Evolutionary conservation across 176 grass and related monocot species (phyloP).

Genomic region (sorghum (Sorghum bicolor)): Sorghum_bicolor_NCBIv3 NC_012870.2:73832501-73833000

Average conservation of each 20-base stretch:
- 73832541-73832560: background rate
- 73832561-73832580: constrained; percentile 20
- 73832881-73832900: no score
- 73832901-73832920: no score
- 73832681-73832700: background rate
- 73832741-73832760: constrained; percentile 3
- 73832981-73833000: no score
- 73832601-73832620: background rate
- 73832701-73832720: background rate
- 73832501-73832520: background rate
- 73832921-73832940: no score
- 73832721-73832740: background rate
- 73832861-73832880: no score
- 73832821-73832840: no score
- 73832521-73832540: background rate
- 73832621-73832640: background rate
- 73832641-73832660: background rate
- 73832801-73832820: background rate
- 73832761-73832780: background rate
- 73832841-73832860: no score
- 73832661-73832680: background rate
- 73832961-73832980: no score
- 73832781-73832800: background rate
- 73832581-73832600: background rate
- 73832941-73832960: no score